Conservation (phyloP, 2,329 filamentous ascomycete species). For the Beauveria australis region DNA sequence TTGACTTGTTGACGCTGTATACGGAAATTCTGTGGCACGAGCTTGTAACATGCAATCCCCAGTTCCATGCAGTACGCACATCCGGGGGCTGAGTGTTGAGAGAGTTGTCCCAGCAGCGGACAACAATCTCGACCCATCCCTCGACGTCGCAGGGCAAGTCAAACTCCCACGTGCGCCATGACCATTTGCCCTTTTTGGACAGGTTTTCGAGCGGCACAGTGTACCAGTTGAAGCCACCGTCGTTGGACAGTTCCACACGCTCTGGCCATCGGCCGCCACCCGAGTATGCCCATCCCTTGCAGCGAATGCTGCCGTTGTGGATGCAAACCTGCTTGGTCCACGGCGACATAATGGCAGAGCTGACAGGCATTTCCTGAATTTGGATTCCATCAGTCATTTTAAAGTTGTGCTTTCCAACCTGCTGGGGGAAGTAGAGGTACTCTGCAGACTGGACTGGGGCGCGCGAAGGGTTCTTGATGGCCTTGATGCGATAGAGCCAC, state of each 20-base stretch:
- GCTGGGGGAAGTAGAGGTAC: slow-evolving; percentile 61
- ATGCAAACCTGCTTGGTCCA: slow-evolving; percentile 52
- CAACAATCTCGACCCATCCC: slow-evolving; percentile 52
- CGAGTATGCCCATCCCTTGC: slow-evolving; percentile 51
- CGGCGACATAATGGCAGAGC: slow-evolving; percentile 57
- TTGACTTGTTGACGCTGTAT: slow-evolving; percentile 53
- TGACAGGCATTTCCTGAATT: slow-evolving; percentile 67
- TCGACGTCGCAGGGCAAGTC: slow-evolving; percentile 55
- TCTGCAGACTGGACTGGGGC: slow-evolving; percentile 58
- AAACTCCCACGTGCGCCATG: slow-evolving; percentile 57
- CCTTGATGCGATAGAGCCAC: slow-evolving; percentile 56
- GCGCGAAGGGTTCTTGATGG: slow-evolving; percentile 44
- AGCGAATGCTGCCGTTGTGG: slow-evolving; percentile 49
- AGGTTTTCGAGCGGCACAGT: slow-evolving; percentile 51
- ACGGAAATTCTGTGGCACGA: slow-evolving; percentile 52
- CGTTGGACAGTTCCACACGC: slow-evolving; percentile 53
- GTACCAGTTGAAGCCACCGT: slow-evolving; percentile 59
- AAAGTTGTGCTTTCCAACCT: slow-evolving; percentile 60
- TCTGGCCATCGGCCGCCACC: slow-evolving; percentile 53
- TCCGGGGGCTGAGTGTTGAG: slow-evolving; percentile 52
- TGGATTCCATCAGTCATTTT: slow-evolving; percentile 51
- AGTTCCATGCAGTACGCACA: slow-evolving; percentile 52
- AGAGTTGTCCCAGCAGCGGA: slow-evolving; percentile 53
- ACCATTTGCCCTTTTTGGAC: slow-evolving; percentile 52
- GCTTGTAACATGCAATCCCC: slow-evolving; percentile 57